Conservation (phyloP, 2,329 filamentous ascomycete genomes). For the Shiraia bambusicola region DNA sequence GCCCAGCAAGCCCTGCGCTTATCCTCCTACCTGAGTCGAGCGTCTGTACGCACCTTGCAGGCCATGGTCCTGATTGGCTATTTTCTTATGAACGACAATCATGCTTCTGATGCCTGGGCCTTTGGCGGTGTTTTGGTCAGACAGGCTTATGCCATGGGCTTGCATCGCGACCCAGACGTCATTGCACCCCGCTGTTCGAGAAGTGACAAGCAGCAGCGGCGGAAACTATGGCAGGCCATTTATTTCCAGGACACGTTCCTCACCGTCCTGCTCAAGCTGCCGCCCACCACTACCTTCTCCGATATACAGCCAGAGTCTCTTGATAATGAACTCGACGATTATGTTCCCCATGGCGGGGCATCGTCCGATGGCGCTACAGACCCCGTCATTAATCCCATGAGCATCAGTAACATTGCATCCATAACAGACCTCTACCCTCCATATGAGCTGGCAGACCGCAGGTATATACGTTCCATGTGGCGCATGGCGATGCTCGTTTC, state of each 20-base stretch:
- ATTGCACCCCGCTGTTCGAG: conserved; percentile 64
- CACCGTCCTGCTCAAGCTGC: conserved; percentile 74
- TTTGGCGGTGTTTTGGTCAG: conserved; percentile 76
- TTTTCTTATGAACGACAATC: conserved; percentile 84
- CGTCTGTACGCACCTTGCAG: conserved; percentile 71
- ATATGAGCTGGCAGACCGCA: conserved; percentile 42
- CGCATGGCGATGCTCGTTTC: conserved; percentile 76
- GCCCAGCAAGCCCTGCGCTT: conserved; percentile 75
- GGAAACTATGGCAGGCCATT: conserved; percentile 81
- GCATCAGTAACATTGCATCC: conserved; percentile 52
- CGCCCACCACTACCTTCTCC: conserved; percentile 75
- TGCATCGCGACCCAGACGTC: conserved; percentile 77
- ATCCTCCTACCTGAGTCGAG: conserved; percentile 74
- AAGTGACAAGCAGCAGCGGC: conserved; percentile 75
- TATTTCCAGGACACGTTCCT: conserved; percentile 79
- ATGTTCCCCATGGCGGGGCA: conserved; percentile 62
- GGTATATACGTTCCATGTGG: conserved; percentile 75
- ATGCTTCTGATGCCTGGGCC: conserved; percentile 79
- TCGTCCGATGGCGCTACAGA: conserved; percentile 38
- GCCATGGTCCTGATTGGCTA: conserved; percentile 82
- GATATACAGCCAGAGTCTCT: conserved; percentile 77
- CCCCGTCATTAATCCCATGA: conserved; percentile 54
- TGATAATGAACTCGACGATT: conserved; percentile 64
- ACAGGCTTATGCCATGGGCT: conserved; percentile 78
- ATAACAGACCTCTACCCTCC: conserved; percentile 42